Base-by-base conservation (phyloP, 176 grass and related monocot species). In the Puccinellia tenuiflora region DNA sequence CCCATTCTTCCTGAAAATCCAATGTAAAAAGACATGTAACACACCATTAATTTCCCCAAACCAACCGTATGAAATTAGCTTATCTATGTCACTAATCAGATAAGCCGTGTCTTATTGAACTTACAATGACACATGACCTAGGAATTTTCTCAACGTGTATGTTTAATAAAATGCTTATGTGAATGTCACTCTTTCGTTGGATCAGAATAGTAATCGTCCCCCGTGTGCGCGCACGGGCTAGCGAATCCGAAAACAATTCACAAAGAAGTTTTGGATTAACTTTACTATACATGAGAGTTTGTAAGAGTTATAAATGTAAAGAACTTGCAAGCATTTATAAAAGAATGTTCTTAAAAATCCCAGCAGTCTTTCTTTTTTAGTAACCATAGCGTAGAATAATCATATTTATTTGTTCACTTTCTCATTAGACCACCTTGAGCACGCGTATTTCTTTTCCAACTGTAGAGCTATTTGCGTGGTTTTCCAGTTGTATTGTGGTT, bases 1-100 rank as follows among this genome's bases (percentile, higher is more conserved):
- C 20, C n/a, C n/a, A n/a, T n/a, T n/a, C n/a, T n/a, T 45, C 29
- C n/a, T 59, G 48, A 82, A 82, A 46, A 82, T 59, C 12, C 56
- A 37, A 65, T 76, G 22, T 25, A 57, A 45, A n/a, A 59, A 9
- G 11, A 55, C 47, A 10, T 21, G 48, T 29, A 82, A 82, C 33
- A 7, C 61, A 77, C 47, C 47, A 39, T 82, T 21, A 11, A 52
- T 34, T 29, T 76, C 50, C 31, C 34, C 31, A 72, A 52, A 50
- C 7, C 45, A 72, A 30, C 38, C 7, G 16, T 72, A 5, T 47
- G 6, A 71, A 30, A n/a, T 76, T 51, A 47, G 38, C 28, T 66
- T 29, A 40, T 26, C 8, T 82, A 22, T 81, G 25, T 76, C 9
- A 57, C 11, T 29, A 28, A 43, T 21, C 30, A 34, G 24, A 42